Percentiles rank a stretch among this genome's conserved stretches.
These are phyloP conservation scores for Brassica carinata DNA, from an alignment of 345 rosid species.

Conservation along the genomic window DNA sequence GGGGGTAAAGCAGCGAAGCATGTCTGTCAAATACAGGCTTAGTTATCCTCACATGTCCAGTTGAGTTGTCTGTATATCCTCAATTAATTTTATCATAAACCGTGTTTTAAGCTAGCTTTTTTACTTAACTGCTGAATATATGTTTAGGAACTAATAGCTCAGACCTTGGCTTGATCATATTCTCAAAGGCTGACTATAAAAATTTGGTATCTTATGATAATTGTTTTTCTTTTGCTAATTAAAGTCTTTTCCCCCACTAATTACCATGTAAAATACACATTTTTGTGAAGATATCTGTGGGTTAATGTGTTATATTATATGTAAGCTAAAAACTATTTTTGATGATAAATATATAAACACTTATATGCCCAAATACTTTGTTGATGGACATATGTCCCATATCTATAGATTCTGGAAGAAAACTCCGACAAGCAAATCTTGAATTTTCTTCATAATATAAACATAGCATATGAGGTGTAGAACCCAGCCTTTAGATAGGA, in stretches of 20 bases:
- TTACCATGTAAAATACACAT: not conserved
- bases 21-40: constrained; percentile 28
- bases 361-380: not conserved
- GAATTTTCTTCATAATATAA: not conserved
- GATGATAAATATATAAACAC: not conserved
- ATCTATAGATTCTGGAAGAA: not conserved
- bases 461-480: not conserved
- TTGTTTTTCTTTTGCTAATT: not conserved
- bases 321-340: too few relatives aligned
- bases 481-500: not conserved
- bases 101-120: too few relatives aligned
- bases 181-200: not conserved
- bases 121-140: not conserved
- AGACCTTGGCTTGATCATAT: not conserved
- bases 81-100: not conserved
- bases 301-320: too few relatives aligned
- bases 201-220: not conserved
- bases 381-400: not conserved
- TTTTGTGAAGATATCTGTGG: not conserved
- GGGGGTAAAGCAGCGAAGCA: constrained; percentile 38
- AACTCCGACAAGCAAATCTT: not conserved
- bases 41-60: constrained; percentile 7
- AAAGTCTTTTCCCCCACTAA: not conserved
- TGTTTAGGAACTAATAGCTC: not conserved
- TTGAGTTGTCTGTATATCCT: not conserved